Conservation (phyloP, 106 monocot genomes). For the Apostasia ramifera region DNA sequence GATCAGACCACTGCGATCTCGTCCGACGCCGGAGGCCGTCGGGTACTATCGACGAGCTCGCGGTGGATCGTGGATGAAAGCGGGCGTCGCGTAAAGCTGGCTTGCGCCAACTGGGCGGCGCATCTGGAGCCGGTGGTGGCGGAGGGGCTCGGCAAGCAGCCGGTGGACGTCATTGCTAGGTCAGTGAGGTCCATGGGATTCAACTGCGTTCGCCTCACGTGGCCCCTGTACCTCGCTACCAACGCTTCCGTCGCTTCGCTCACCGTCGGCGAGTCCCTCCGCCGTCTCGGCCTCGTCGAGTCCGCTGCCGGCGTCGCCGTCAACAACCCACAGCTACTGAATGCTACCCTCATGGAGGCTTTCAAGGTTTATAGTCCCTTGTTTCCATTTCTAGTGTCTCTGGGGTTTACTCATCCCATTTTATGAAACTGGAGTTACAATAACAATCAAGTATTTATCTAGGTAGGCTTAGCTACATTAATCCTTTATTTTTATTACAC, state of each 20-base stretch:
- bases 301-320: constrained; percentile 23
- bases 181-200: constrained; percentile 49
- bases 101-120: constrained; percentile 75
- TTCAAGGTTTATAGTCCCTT: constrained; percentile 17
- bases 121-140: constrained; percentile 56
- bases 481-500: too few relatives aligned
- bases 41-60: constrained; percentile 30
- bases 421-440: too few relatives aligned
- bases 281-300: constrained; percentile 21
- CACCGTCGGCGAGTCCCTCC: constrained; percentile 50
- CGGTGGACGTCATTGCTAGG: constrained; percentile 34
- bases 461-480: too few relatives aligned
- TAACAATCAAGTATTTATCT: too few relatives aligned
- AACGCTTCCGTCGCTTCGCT: constrained; percentile 15
- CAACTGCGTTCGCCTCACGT: constrained; percentile 87
- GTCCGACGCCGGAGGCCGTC: background rate
- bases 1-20: background rate
- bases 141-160: constrained; percentile 66
- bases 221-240: constrained; percentile 44
- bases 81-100: constrained; percentile 64
- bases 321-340: constrained; percentile 30
- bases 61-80: constrained; percentile 60
- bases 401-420: too few relatives aligned
- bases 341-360: constrained; percentile 29
- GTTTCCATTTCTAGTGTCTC: too few relatives aligned